A percentile compares a stretch with the other conserved stretches of the same genome.
Conservation (phyloP, 768 basidiomycete species). For the Pulveroboletus sp. region DNA sequence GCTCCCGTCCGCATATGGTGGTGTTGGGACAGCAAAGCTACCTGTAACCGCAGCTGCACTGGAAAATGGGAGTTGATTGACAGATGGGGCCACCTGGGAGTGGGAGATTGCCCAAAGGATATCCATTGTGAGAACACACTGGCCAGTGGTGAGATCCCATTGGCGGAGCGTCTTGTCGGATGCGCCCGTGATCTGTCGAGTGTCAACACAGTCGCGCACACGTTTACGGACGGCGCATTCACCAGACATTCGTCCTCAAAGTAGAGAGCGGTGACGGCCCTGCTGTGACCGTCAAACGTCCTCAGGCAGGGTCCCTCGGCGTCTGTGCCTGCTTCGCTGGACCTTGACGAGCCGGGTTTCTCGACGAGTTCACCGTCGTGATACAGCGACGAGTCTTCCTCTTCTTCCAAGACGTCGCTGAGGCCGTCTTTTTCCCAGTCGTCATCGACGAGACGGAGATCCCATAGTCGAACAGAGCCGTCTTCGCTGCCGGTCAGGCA, state of each 20-base stretch:
- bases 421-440: constrained; percentile 56
- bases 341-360: constrained; percentile 40
- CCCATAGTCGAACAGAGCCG: constrained; percentile 85
- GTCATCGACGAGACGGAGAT: constrained; percentile 79
- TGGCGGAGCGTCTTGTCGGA: constrained; percentile 98
- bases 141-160: constrained; percentile 96
- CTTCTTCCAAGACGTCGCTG: constrained; percentile 65
- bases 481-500: constrained; percentile 92
- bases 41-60: constrained; percentile 55
- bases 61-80: constrained; percentile 45
- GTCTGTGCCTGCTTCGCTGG: constrained; percentile 44
- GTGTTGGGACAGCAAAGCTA: constrained; percentile 77
- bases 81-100: constrained; percentile 50
- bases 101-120: constrained; percentile 99
- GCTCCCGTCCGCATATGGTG: constrained; percentile 84
- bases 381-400: constrained; percentile 50
- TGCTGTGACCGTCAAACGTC: constrained; percentile 86
- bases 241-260: constrained; percentile 95
- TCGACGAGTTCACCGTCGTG: constrained; percentile 38
- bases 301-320: constrained; percentile 56
- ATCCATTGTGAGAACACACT: constrained; percentile 99
- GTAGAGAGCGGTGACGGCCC: constrained; percentile 89
- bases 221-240: constrained; percentile 25
- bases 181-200: constrained; percentile 87
- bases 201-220: constrained; percentile 14